phyloP scores from a whole-genome alignment of 805 yeast genomes.

The Metschnikowia reukaufii region DNA sequence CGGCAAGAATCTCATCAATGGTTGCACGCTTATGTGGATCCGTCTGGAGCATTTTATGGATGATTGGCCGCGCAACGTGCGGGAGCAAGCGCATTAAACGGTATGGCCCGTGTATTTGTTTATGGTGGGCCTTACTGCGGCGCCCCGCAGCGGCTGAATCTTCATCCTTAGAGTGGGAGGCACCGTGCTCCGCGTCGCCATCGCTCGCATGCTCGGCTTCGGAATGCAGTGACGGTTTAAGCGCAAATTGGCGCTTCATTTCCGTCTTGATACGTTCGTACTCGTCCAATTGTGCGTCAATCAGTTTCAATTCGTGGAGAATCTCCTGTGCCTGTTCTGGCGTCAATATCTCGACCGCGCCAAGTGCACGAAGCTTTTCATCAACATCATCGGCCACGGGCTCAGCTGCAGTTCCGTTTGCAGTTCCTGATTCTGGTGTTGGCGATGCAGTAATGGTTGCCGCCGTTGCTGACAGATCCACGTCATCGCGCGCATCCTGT shows the following conservation, averaged over 20 bases:
- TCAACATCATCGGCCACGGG: no score
- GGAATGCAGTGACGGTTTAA: no score
- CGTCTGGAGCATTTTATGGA: slow-evolving; percentile 62
- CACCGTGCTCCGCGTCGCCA: no score
- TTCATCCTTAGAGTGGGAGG: slow-evolving; percentile 7
- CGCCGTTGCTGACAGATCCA: not conserved
- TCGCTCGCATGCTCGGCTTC: no score
- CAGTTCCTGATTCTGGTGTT: not conserved
- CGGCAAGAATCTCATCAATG: slow-evolving; percentile 61
- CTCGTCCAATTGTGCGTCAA: slow-evolving; percentile 37
- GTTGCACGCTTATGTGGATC: slow-evolving; percentile 66
- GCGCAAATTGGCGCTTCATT: slow-evolving; percentile 33
- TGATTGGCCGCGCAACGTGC: slow-evolving; percentile 77
- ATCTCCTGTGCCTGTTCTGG: slow-evolving; percentile 36
- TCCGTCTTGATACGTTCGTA: slow-evolving; percentile 37
- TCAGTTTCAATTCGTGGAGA: slow-evolving; percentile 34
- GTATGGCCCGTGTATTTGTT: slow-evolving; percentile 79
- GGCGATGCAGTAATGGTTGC: not conserved
- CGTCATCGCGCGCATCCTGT: slow-evolving; percentile 15
- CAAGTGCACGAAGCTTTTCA: slow-evolving; percentile 23
- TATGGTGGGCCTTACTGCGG: slow-evolving; percentile 42
- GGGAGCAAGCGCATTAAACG: slow-evolving; percentile 78
- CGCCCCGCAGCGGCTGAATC: slow-evolving; percentile 13
- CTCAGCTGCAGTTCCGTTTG: not conserved
- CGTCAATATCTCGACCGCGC: slow-evolving; percentile 28